Base-by-base conservation (phyloP, 2,329 filamentous ascomycete species). In the Aureobasidium sp. region DNA sequence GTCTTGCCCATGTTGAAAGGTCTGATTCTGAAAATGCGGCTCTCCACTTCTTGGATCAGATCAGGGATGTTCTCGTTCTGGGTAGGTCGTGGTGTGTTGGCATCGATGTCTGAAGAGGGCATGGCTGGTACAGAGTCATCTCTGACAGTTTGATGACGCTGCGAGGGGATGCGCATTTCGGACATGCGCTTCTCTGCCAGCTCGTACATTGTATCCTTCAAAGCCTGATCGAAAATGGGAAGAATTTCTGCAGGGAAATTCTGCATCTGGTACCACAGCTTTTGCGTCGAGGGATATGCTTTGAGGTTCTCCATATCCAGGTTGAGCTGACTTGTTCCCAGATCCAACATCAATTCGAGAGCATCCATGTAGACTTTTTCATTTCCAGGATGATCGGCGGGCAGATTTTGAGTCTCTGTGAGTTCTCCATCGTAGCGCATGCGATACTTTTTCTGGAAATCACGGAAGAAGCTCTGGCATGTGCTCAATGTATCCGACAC, bases 221-320 rank as follows among this genome's bases (percentile, higher is more conserved):
- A 85, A 6, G 87, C 87, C 74, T 96, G 90, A 81, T 99, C 95
- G 88, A 99, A 96, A 51, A 97, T 82, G 2, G 93, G 92, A 48
- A 99, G 89, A 59, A 99, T 92, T 81, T 99, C 94, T 71, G 94
- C 92, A 0, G 94, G 94, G 71, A 97, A 99, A 15, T 89, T 87
- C 73, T 96, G 90, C 63, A 95, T 81, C 75, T 99, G 95, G 73
- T 97, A 90, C 90, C 92, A 97, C 62, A 99, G 80, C 77, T 97
- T 97, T 69, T 88, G 81, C 0, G 94, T 97, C 0, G 91, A 87
- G 3, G 95, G 94, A 72, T 97, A 99, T 13, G 92, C 83, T 73
- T 95, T 96, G 64, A 99, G 81, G 69, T 99, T 95, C 62, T 85
- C 86, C 59, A 92, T 85, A 72, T 99, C 92, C 44, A 99, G 77